Conservation (phyloP, 768 basidiomycete genomes). For the Hydnomerulius pinastri region DNA sequence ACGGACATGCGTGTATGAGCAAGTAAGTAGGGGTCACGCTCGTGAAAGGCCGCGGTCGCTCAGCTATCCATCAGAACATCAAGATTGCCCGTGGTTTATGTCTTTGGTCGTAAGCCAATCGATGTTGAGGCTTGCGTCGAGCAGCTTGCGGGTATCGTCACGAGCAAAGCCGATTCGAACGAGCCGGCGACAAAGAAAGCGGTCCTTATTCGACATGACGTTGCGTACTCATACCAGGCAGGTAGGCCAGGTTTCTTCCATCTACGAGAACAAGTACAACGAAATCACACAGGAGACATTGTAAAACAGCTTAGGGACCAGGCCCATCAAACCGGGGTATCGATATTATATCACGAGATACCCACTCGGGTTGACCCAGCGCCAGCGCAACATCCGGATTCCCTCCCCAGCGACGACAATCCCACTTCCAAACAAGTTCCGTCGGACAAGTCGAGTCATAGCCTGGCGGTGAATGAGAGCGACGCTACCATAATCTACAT, state of each 20-base stretch:
- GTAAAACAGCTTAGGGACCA: conserved; percentile 15
- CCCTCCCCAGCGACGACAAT: not conserved
- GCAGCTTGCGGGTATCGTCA: conserved; percentile 40
- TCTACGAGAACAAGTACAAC: not conserved
- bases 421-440: not conserved
- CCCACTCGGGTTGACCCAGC: conserved; percentile 27
- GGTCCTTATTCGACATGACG: conserved; percentile 71
- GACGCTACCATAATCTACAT: conserved; percentile 52
- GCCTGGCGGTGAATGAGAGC: not conserved
- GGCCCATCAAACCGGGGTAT: conserved; percentile 28
- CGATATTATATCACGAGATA: conserved; percentile 41
- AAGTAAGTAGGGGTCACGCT: conserved; percentile 52
- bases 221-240: conserved; percentile 69
- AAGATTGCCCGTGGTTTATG: conserved; percentile 85
- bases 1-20: conserved; percentile 95
- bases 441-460: not conserved
- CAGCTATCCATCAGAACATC: conserved; percentile 60
- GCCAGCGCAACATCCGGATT: not conserved
- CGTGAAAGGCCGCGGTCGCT: not conserved
- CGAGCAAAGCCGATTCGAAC: conserved; percentile 4
- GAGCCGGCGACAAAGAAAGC: conserved; percentile 19
- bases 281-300: conserved; percentile 18
- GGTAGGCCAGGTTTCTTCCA: conserved; percentile 40
- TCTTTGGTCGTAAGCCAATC: conserved; percentile 77
- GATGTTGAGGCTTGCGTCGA: conserved; percentile 54